Base-by-base conservation (phyloP, 1,284 basidiomycete genomes). In the Moesziomyces sp. region DNA sequence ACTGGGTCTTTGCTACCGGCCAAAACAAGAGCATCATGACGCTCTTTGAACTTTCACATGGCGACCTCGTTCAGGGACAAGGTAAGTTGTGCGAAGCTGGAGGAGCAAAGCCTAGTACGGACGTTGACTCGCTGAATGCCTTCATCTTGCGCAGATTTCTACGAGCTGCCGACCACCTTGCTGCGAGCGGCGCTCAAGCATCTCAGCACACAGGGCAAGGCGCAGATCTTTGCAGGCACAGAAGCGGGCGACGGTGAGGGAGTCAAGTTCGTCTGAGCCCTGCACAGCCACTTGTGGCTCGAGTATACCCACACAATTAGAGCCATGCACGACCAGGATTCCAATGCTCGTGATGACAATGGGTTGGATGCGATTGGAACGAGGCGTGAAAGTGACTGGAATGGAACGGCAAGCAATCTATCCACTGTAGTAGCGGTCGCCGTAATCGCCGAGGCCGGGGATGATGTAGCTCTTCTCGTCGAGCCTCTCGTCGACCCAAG, bases 401-500 rank as follows among this genome's bases (percentile, higher is more conserved):
- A 8, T 3, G 30, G 30, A 34, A 34, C 1, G 30, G 3, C 10
- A 13, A 13, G 13, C 30, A 13, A 34, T 10, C 42, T 40, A 74
- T 14, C 78, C 78, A 63, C 78, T 79, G 61, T 79, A 80, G 69
- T 81, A 82, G 18, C 79, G 70, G 51, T 83, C 80, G 26, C 81
- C 81, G 48, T 83, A 83, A 28, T 83, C 81, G 40, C 81, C 81
- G 43, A 83, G 59, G 23, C 82, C 81, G 6, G 81, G 81, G 6
- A 80, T 64, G 60, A 82, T 85, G 58, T 84, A 87, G 68, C 83
- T 85, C 73, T 83, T 82, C n/a, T 93, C 92, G 80, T 98, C 96
- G 63, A 99, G 88, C 7, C 93, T 92, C 78, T 95, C 87, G 85
- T 99, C 96, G 61, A 99, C 95, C 95, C 96, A 99, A 0, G 94